Base-by-base conservation (phyloP, 768 basidiomycete species). In the Kwoniella shandongensis region DNA sequence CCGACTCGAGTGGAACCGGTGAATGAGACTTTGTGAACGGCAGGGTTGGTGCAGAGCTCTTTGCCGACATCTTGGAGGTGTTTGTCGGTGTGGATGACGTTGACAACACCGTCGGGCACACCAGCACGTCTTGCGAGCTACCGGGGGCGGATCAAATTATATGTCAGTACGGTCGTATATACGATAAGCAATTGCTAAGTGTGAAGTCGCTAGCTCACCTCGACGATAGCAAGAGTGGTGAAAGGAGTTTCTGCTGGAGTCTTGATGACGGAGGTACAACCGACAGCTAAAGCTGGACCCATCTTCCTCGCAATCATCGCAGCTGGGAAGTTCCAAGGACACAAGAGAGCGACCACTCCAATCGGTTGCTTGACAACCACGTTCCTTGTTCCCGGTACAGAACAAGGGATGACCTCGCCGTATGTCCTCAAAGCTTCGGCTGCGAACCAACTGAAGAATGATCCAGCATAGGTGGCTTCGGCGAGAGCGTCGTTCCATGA, bases 261-360 rank as follows among this genome's bases (percentile, higher is more conserved):
- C 68, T 98, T 98, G 76, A 97, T 86, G 44, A 99, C 92, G 0
- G 86, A 82, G 0, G 94, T 96, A 74, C 94, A 97, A n/a, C 96
- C 96, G 15, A 91, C 91, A 1, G 93, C 94, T 15, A 98, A 82
- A 84, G 68, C 75, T 8, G 76, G 78, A 15, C 67, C 72, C 40
- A 76, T 54, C 62, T 77, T 78, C 45, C 79, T 52, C 11, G 74
- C 74, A 40, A 70, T 76, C 90, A 93, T 93, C 0, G 91, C 89
- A 23, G 88, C 90, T 1, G 93, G 93, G 79, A 96, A 97, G 77
- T 96, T 92, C 89, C 71, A 73, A 58, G 70, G 70, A 13, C 67
- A 75, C 54, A 77, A 70, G 32, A 79, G 69, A 5, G 72, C 74
- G 48, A 76, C 77, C 11, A 77, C 76, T 3, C 79, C 79, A 46